Evolutionary conservation across 768 basidiomycete species (phyloP).

Genomic region (Lentinus brumalis): DNA sequence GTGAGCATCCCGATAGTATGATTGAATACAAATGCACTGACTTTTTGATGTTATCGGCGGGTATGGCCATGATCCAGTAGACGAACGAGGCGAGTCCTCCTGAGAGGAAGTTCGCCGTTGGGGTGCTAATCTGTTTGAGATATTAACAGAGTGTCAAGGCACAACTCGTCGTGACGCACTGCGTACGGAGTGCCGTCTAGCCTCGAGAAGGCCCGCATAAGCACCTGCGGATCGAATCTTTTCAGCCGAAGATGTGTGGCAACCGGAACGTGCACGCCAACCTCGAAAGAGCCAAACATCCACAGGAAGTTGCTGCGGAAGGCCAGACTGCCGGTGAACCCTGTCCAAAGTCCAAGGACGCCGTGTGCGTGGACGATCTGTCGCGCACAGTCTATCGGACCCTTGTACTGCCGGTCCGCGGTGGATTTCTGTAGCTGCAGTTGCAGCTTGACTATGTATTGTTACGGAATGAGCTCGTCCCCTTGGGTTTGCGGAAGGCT

Average conservation of each 20-base stretch:
- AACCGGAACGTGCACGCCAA: slow-evolving; percentile 22
- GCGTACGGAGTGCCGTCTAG: slow-evolving; percentile 63
- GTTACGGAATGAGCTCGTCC: neutral
- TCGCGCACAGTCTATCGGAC: slow-evolving; percentile 65
- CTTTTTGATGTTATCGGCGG: slow-evolving; percentile 86
- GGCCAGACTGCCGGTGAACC: slow-evolving; percentile 70
- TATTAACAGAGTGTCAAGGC: neutral
- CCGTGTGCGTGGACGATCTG: slow-evolving; percentile 68
- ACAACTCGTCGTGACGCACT: slow-evolving; percentile 35
- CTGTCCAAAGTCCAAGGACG: slow-evolving; percentile 68
- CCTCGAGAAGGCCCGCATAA: slow-evolving; percentile 60
- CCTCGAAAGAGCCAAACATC: slow-evolving; percentile 78
- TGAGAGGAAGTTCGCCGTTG: slow-evolving; percentile 62
- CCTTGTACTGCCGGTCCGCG: slow-evolving; percentile 59
- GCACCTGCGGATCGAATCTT: slow-evolving; percentile 39
- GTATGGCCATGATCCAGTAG: slow-evolving; percentile 71
- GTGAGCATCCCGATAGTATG: too few species aligned
- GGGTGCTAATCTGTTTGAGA: slow-evolving; percentile 54
- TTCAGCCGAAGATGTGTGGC: neutral
- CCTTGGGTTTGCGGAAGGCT: slow-evolving; percentile 25
- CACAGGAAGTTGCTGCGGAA: slow-evolving; percentile 77
- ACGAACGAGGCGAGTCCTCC: slow-evolving; percentile 64
- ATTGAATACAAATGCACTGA: slow-evolving; percentile 32
- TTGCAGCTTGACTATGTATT: slow-evolving; percentile 57
- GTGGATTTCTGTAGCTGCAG: slow-evolving; percentile 58